Conservation (phyloP, 257 asterid genomes). For the Solanum chmielewskii region DNA sequence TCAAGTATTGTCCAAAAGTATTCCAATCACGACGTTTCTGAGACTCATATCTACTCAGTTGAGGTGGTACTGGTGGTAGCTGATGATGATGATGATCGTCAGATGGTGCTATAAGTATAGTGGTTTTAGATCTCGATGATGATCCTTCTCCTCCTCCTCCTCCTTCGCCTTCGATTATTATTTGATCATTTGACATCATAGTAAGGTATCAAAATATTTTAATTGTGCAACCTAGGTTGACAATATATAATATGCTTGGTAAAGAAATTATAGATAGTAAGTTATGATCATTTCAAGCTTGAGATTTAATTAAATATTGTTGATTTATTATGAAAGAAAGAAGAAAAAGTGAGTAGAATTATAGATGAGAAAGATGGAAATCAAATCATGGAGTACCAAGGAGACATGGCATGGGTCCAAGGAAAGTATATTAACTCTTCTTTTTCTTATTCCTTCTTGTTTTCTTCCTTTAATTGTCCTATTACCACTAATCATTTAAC, state of each 20-base stretch:
- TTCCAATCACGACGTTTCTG: conserved; percentile 7
- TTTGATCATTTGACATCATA: neutral
- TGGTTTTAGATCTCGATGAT: neutral
- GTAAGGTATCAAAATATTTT: neutral
- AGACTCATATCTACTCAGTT: neutral
- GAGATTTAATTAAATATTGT: neutral
- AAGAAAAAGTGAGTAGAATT: neutral
- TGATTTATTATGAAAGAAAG: neutral
- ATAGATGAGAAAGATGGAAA: neutral
- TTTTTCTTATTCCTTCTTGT: neutral
- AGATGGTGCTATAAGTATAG: neutral
- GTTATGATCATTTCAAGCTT: neutral
- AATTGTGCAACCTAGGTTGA: neutral
- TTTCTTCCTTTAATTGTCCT: conserved; percentile 2
- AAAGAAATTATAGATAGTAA: neutral
- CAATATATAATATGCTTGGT: neutral
- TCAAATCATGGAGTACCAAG: neutral
- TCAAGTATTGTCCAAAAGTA: conserved; percentile 1
- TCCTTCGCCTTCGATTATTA: neutral
- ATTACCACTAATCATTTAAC: neutral
- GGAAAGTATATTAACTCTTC: neutral
- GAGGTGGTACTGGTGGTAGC: neutral
- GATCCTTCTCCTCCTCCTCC: neutral
- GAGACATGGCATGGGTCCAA: conserved; percentile 2
- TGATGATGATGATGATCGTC: neutral